Evolutionary conservation across 768 basidiomycete genomes (phyloP).

Genomic region (Mycena pura): DNA sequence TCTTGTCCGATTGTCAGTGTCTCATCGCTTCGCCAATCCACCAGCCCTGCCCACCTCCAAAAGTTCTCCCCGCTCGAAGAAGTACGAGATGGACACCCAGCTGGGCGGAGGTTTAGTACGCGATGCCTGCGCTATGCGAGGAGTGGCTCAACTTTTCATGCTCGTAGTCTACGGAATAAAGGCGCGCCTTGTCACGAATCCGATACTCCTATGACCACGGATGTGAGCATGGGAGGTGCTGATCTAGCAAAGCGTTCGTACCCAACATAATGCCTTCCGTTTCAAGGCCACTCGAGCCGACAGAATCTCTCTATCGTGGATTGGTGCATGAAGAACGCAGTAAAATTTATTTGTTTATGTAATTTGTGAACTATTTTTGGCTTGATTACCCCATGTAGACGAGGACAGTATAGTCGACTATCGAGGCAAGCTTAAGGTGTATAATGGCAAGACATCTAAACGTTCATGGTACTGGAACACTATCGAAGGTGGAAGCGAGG

Average conservation of each 20-base stretch:
- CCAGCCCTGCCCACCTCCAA: constrained; percentile 3
- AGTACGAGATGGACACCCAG: constrained; percentile 2
- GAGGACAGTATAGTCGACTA: no score
- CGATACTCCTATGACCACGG: not conserved
- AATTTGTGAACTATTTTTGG: no score
- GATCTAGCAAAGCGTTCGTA: constrained; percentile 1
- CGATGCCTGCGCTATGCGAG: not conserved
- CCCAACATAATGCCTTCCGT: constrained; percentile 3
- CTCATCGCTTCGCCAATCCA: not conserved
- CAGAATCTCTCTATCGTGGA: constrained; percentile 1
- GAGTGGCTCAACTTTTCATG: constrained; percentile 1
- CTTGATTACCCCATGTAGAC: no score
- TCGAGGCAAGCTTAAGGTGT: no score
- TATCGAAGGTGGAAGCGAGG: no score
- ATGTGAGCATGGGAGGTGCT: constrained; percentile 1
- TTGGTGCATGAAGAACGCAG: constrained; percentile 1
- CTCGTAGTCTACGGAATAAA: not conserved
- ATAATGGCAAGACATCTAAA: no score
- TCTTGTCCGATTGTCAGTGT: constrained; percentile 9
- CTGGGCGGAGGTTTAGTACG: constrained; percentile 5
- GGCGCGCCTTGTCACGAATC: not conserved
- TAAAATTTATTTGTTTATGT: no score
- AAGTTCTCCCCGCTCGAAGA: constrained; percentile 4
- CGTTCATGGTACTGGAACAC: no score
- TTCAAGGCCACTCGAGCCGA: constrained; percentile 5